Percentiles rank a stretch among this genome's conserved stretches.
These are phyloP conservation scores for Clavispora carvajalis DNA, from an alignment of 805 yeast species.

Conservation along the genomic window DNA sequence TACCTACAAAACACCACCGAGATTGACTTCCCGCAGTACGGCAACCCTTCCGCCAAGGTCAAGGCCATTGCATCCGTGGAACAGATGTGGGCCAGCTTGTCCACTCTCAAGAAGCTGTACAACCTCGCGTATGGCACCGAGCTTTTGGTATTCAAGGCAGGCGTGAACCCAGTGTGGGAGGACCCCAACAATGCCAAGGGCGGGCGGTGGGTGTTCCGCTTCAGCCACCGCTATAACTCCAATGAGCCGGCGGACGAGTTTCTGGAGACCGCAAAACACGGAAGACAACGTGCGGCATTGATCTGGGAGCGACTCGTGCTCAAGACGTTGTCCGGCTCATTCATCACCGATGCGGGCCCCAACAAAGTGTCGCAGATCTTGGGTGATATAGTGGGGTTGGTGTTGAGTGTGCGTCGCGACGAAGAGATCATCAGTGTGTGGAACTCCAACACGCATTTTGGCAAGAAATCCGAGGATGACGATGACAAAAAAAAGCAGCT, in stretches of 20 bases:
- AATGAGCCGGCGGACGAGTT: slow-evolving; percentile 11
- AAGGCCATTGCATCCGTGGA: slow-evolving; percentile 43
- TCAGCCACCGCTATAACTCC: slow-evolving; percentile 29
- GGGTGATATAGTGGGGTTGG: slow-evolving; percentile 55
- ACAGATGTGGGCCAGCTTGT: slow-evolving; percentile 46
- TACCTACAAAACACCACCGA: slow-evolving; percentile 44
- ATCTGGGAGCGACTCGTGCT: slow-evolving; percentile 56
- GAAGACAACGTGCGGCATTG: slow-evolving; percentile 33
- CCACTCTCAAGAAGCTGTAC: slow-evolving; percentile 33
- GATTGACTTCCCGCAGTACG: slow-evolving; percentile 32
- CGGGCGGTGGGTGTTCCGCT: slow-evolving; percentile 58
- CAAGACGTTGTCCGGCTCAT: slow-evolving; percentile 45
- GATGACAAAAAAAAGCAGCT: slow-evolving; percentile 24
- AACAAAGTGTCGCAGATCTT: slow-evolving; percentile 33
- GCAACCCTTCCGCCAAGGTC: slow-evolving; percentile 13
- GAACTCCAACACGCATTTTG: slow-evolving; percentile 47
- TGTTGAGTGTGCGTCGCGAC: slow-evolving; percentile 52
- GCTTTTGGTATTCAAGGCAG: slow-evolving; percentile 52
- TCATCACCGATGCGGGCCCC: slow-evolving; percentile 32
- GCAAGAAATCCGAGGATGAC: slow-evolving; percentile 18
- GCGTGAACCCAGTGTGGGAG: slow-evolving; percentile 64
- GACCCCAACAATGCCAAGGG: slow-evolving; percentile 57
- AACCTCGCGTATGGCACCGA: slow-evolving; percentile 45
- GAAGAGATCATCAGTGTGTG: slow-evolving; percentile 58
- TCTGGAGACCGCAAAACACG: slow-evolving; percentile 17